Conservation (phyloP, 2,329 filamentous ascomycete species). For the Sarocladium oryzae region DNA sequence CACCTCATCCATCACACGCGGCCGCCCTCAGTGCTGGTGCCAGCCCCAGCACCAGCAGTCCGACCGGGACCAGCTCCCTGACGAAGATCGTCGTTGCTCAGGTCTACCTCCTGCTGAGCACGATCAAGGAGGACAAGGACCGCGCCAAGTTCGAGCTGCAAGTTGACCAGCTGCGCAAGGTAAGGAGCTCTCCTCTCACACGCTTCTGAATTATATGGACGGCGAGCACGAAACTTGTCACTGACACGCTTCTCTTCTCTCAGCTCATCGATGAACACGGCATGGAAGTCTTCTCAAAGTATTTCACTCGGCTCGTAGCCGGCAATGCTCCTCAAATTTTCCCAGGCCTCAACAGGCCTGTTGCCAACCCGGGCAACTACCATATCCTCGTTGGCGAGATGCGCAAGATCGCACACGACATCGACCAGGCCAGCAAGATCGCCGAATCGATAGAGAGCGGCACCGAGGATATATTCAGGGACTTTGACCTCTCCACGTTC, state of each 20-base stretch:
- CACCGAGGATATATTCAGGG: constrained; percentile 88
- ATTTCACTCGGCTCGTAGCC: constrained; percentile 86
- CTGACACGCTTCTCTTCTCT: constrained; percentile 15
- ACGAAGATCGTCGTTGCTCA: constrained; percentile 94
- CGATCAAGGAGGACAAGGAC: constrained; percentile 89
- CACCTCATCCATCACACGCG: constrained; percentile 50
- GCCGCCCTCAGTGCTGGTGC: constrained; percentile 53
- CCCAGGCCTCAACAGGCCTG: constrained; percentile 65
- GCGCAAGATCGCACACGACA: constrained; percentile 74
- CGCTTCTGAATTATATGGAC: constrained; percentile 10
- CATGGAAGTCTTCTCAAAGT: constrained; percentile 97
- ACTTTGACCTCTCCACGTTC: constrained; percentile 93
- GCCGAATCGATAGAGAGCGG: constrained; percentile 87
- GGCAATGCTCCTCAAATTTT: constrained; percentile 92
- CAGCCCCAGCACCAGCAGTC: constrained; percentile 56
- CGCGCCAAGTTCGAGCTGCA: constrained; percentile 88
- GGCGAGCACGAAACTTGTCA: constrained; percentile 6
- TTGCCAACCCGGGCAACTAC: constrained; percentile 75
- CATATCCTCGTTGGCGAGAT: constrained; percentile 77
- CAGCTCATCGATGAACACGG: constrained; percentile 95
- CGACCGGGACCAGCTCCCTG: constrained; percentile 59
- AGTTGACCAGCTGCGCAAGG: constrained; percentile 86
- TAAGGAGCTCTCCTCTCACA: constrained; percentile 33
- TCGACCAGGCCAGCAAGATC: constrained; percentile 80
- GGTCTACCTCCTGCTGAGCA: constrained; percentile 88